phyloP scores from a whole-genome alignment of 371 early-diverging fungal species.

The Apophysomyces elegans region DNA sequence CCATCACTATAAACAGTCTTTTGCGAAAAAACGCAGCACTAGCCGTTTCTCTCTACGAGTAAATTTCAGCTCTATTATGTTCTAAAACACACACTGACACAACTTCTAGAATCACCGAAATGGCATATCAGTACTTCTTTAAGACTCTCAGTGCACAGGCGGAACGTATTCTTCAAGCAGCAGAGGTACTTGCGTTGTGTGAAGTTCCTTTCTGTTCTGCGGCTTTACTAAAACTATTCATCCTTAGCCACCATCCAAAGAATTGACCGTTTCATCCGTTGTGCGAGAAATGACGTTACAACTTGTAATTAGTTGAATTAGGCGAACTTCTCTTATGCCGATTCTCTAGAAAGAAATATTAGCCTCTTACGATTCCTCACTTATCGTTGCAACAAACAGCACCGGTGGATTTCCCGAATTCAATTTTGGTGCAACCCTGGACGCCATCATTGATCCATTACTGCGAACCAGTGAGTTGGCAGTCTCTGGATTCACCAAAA shows the following conservation, averaged over 20 bases:
- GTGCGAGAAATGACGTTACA: constrained; percentile 71
- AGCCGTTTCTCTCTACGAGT: constrained; percentile 63
- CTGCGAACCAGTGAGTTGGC: constrained; percentile 73
- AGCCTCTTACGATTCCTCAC: constrained; percentile 77
- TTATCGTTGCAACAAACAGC: constrained; percentile 48
- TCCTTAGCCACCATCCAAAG: constrained; percentile 60
- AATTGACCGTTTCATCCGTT: constrained; percentile 63
- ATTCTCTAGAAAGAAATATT: constrained; percentile 72
- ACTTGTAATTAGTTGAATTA: constrained; percentile 46
- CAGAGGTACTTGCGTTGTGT: constrained; percentile 40
- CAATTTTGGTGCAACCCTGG: constrained; percentile 67
- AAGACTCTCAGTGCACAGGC: constrained; percentile 70
- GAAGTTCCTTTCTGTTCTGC: no score
- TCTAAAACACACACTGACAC: not conserved
- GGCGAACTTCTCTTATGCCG: not conserved
- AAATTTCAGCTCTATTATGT: constrained; percentile 20
- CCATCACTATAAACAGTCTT: constrained; percentile 64
- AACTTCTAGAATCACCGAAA: constrained; percentile 56
- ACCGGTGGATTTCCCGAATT: constrained; percentile 46
- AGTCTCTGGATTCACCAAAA: constrained; percentile 51
- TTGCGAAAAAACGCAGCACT: constrained; percentile 63
- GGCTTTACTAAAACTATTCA: not conserved
- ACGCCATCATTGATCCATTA: constrained; percentile 75
- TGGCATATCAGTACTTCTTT: constrained; percentile 73
- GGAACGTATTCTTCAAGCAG: constrained; percentile 61